A percentile compares a stretch with the other conserved stretches of the same genome.
phyloP scores from a whole-genome alignment of 2,329 filamentous ascomycete species.

The Pseudofabraea citricarpa region DNA sequence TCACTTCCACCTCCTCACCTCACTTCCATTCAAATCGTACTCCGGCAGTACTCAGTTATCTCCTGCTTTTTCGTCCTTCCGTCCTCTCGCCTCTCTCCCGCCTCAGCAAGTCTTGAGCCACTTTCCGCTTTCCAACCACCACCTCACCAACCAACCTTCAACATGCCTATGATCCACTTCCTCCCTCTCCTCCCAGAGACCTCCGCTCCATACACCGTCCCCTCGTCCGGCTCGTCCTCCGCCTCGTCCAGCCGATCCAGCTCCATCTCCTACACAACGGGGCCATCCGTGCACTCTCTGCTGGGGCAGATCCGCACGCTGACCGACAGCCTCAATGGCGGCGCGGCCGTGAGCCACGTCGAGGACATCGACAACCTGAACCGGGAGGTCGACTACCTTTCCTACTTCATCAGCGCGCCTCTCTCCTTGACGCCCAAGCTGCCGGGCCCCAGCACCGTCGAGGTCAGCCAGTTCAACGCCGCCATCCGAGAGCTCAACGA shows the following conservation, averaged over 20 bases:
- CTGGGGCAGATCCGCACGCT: neutral
- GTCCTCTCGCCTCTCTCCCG: too few relatives aligned
- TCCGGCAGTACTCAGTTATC: neutral
- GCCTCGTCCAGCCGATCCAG: neutral
- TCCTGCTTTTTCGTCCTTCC: too few relatives aligned
- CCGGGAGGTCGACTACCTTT: conserved; percentile 1
- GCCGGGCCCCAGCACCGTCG: neutral
- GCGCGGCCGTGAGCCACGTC: neutral
- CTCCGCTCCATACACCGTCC: neutral
- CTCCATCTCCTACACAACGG: conserved; percentile 1
- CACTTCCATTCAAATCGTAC: neutral
- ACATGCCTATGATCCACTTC: conserved; percentile 2
- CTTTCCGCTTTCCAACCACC: neutral
- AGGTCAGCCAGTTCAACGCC: neutral
- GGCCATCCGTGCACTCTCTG: neutral
- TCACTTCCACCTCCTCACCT: neutral
- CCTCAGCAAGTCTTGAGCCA: too few relatives aligned
- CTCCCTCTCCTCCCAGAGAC: conserved; percentile 2
- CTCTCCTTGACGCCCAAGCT: neutral
- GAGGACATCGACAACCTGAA: neutral
- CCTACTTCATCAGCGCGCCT: conserved; percentile 1
- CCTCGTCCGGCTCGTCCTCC: neutral
- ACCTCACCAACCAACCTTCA: neutral
- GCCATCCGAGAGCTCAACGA: neutral
- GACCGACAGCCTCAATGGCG: neutral